Conservation (phyloP, 768 basidiomycete species). For the Xerocomellus dryophilus region DNA sequence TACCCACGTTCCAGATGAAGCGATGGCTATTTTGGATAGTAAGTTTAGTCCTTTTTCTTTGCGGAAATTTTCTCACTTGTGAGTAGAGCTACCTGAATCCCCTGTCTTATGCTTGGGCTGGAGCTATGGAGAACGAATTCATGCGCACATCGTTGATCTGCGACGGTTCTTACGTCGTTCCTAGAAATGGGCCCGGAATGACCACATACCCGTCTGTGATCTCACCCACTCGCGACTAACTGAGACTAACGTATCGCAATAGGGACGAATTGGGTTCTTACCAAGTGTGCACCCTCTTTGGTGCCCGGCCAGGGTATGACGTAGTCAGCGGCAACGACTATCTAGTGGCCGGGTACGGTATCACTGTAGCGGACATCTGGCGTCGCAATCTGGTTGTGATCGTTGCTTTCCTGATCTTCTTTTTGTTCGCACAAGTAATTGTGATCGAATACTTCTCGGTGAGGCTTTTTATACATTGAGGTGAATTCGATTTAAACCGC, state of each 20-base stretch:
- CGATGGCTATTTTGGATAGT: constrained; percentile 86
- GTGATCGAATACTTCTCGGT: constrained; percentile 66
- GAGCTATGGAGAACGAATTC: constrained; percentile 85
- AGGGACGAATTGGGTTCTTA: constrained; percentile 57
- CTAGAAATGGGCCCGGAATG: constrained; percentile 56
- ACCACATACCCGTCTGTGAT: constrained; percentile 60
- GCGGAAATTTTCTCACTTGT: constrained; percentile 7
- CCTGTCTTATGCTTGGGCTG: constrained; percentile 71
- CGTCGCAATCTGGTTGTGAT: constrained; percentile 67
- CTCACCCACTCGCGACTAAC: neutral
- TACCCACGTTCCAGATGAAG: constrained; percentile 69
- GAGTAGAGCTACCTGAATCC: constrained; percentile 73
- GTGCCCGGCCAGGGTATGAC: constrained; percentile 55
- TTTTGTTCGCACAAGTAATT: constrained; percentile 65
- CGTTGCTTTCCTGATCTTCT: constrained; percentile 65
- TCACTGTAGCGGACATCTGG: constrained; percentile 56
- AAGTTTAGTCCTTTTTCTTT: constrained; percentile 25
- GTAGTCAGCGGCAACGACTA: constrained; percentile 60
- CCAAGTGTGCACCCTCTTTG: constrained; percentile 76
- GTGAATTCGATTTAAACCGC: neutral
- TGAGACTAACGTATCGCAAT: constrained; percentile 14
- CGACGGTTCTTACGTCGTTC: constrained; percentile 62
- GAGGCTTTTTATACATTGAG: constrained; percentile 15
- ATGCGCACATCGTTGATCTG: constrained; percentile 61
- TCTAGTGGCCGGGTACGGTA: constrained; percentile 50